Conservation (phyloP, 441 rosid species). For the Populus tomentosa region DNA sequence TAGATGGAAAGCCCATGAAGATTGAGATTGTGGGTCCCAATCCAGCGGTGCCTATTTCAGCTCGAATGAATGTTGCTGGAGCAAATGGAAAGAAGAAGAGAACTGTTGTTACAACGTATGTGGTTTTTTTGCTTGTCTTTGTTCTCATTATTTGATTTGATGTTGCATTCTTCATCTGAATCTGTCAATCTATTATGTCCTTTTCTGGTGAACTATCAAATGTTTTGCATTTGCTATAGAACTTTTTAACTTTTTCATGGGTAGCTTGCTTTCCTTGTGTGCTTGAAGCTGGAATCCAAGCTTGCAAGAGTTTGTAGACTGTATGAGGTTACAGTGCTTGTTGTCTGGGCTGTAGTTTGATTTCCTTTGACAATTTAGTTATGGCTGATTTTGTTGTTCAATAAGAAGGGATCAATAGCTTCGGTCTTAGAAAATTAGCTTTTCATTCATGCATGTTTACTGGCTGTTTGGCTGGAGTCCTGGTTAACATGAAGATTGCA, state of each 20-base stretch:
- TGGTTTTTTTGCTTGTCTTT: not conserved
- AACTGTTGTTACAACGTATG: constrained; percentile 66
- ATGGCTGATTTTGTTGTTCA: not conserved
- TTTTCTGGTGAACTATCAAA: not conserved
- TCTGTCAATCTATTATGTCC: not conserved
- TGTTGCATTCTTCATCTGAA: not conserved
- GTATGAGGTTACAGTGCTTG: not conserved
- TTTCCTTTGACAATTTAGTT: not conserved
- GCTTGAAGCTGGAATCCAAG: not conserved
- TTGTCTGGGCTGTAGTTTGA: not conserved
- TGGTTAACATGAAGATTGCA: not conserved
- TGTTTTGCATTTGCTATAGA: not conserved
- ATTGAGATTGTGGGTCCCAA: constrained; percentile 71
- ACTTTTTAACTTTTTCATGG: not conserved
- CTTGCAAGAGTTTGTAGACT: not conserved
- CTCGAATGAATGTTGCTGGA: constrained; percentile 78
- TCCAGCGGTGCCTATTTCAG: constrained; percentile 48
- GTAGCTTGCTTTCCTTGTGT: not conserved
- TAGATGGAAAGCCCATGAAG: constrained; percentile 93
- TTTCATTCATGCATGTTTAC: not conserved
- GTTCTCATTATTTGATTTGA: not conserved
- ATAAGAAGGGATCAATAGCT: not conserved
- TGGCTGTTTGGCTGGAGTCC: not conserved
- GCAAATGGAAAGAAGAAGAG: constrained; percentile 74
- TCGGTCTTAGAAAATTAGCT: not conserved